Evolutionary conservation across 2,329 filamentous ascomycete species (phyloP).

Genomic region (Aspergillus unguis): DNA sequence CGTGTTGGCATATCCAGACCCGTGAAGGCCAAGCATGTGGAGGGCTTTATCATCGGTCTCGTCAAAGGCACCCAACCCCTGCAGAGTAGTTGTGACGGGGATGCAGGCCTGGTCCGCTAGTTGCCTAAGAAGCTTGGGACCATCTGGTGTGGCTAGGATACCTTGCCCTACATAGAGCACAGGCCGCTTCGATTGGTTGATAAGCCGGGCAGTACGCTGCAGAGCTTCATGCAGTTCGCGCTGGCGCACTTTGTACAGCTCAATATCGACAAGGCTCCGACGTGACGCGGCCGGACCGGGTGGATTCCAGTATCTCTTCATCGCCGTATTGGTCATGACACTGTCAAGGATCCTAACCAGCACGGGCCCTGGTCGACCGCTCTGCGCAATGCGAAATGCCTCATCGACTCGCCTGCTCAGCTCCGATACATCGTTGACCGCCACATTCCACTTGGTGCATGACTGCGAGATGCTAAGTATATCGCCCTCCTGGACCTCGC

Average conservation of each 20-base stretch:
- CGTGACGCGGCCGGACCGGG: constrained; percentile 73
- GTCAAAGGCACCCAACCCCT: constrained; percentile 87
- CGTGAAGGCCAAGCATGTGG: constrained; percentile 99
- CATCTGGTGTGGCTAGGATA: constrained; percentile 74
- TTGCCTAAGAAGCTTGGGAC: constrained; percentile 73
- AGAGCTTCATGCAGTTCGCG: constrained; percentile 73
- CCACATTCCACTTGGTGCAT: constrained; percentile 98
- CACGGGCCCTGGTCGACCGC: constrained; percentile 87
- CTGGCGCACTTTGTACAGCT: constrained; percentile 68
- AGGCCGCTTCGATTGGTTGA: constrained; percentile 90
- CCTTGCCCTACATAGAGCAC: constrained; percentile 94
- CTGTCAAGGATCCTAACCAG: constrained; percentile 96
- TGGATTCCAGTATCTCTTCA: constrained; percentile 43
- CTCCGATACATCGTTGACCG: constrained; percentile 94
- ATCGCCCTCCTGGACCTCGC: constrained; percentile 96
- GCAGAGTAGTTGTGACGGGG: constrained; percentile 92
- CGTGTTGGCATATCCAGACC: constrained; percentile 95
- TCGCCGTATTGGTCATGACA: constrained; percentile 51
- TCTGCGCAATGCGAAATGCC: constrained; percentile 96
- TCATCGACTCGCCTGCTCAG: constrained; percentile 92
- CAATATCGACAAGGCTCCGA: constrained; percentile 80
- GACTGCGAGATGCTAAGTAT: constrained; percentile 88
- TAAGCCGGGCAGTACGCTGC: constrained; percentile 70
- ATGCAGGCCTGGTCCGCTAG: constrained; percentile 85
- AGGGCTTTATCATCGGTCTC: constrained; percentile 91